A percentile compares a stretch with the other conserved stretches of the same genome.
These are phyloP conservation scores for Cichorium intybus DNA, from an alignment of 140 eudicot genomes.

Conservation along the genomic window DNA sequence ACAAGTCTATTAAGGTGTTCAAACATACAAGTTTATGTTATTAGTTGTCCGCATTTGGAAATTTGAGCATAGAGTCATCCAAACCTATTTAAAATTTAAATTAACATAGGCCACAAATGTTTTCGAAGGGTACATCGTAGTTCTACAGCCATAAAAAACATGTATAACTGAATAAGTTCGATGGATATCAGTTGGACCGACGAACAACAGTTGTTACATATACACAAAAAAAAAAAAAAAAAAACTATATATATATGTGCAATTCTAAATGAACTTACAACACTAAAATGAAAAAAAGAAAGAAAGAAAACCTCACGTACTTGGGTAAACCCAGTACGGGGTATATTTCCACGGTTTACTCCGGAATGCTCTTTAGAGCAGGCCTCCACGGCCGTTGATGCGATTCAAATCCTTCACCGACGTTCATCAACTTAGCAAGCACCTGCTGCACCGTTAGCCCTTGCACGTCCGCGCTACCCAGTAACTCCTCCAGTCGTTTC, in stretches of 20 bases:
- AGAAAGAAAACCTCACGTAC: constrained; percentile 11
- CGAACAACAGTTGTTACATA: too few relatives aligned
- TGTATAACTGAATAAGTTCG: too few relatives aligned
- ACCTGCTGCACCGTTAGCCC: constrained; percentile 42
- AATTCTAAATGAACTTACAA: neutral
- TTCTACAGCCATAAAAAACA: too few relatives aligned
- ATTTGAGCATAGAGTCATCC: too few relatives aligned
- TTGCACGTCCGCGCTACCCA: constrained; percentile 38
- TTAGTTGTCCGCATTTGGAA: too few relatives aligned
- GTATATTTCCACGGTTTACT: neutral
- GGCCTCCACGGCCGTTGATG: constrained; percentile 55
- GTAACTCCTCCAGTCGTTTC: constrained; percentile 46
- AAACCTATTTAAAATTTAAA: too few relatives aligned
- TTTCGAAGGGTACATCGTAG: too few relatives aligned
- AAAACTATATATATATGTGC: constrained; percentile 9
- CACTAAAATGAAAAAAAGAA: neutral
- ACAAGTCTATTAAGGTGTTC: too few relatives aligned
- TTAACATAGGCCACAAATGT: too few relatives aligned
- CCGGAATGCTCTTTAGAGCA: constrained; percentile 51
- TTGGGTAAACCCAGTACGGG: constrained; percentile 15
- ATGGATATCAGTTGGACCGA: too few relatives aligned
- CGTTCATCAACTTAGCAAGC: constrained; percentile 34
- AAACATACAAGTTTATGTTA: too few relatives aligned
- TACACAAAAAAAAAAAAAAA: too few relatives aligned
- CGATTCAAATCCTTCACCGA: constrained; percentile 22